Evolutionary conservation across 2,329 filamentous ascomycete species (phyloP).

Genomic region (Sarocladium kiliense): DNA sequence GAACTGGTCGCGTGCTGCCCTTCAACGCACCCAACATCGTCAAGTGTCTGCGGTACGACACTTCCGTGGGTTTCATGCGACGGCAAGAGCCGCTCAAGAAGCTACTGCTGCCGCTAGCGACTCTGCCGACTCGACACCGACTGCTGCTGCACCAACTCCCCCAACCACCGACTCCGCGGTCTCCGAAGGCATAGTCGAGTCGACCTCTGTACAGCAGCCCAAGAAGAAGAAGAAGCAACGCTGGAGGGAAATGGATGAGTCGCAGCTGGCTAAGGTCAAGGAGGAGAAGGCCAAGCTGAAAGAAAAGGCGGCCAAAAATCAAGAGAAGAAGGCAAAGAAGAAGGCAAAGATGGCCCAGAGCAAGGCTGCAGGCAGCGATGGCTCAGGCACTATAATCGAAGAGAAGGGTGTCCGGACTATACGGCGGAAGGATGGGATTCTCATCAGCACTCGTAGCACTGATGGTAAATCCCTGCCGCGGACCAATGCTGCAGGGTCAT

Average conservation of each 20-base stretch:
- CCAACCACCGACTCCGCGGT: neutral
- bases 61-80: neutral
- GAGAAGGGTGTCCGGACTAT: neutral
- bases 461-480: neutral
- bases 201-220: slow-evolving; percentile 10
- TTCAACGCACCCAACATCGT: neutral
- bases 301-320: neutral
- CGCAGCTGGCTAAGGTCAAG: neutral
- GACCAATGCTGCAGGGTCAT: neutral
- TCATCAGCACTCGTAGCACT: neutral
- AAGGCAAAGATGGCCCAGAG: neutral
- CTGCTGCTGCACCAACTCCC: neutral
- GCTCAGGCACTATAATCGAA: neutral
- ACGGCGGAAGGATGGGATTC: neutral
- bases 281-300: neutral
- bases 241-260: neutral
- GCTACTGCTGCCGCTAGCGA: neutral
- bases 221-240: slow-evolving; percentile 8
- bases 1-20: neutral
- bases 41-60: neutral
- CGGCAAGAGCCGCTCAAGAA: neutral
- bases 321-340: neutral
- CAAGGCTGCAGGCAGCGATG: neutral
- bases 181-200: slow-evolving; percentile 10
- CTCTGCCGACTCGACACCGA: neutral